phyloP scores from a whole-genome alignment of 2,329 filamentous ascomycete species.

The Fonsecaea pugnacius region DNA sequence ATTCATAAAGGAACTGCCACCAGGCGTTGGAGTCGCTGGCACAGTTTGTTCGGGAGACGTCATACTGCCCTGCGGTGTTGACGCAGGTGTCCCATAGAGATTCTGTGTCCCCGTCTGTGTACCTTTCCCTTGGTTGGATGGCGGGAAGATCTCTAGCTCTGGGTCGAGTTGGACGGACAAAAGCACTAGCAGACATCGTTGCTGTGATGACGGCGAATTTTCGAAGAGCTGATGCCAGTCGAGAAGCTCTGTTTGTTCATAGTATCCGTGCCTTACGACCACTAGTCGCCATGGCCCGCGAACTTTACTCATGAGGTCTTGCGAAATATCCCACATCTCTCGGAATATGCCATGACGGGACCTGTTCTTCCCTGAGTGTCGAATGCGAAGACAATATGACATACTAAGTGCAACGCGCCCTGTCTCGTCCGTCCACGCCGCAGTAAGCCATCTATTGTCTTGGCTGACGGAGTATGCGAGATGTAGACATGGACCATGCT shows the following conservation, averaged over 20 bases:
- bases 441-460: constrained; percentile 63
- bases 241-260: constrained; percentile 58
- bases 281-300: constrained; percentile 61
- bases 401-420: constrained; percentile 59
- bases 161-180: constrained; percentile 29
- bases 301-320: constrained; percentile 58
- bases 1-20: constrained; percentile 30
- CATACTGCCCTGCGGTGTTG: constrained; percentile 36
- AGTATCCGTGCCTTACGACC: constrained; percentile 57
- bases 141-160: constrained; percentile 20
- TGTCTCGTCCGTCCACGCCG: constrained; percentile 63
- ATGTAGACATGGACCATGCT: constrained; percentile 63
- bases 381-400: constrained; percentile 57
- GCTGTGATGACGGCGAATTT: constrained; percentile 11
- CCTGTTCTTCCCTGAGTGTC: constrained; percentile 34
- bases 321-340: constrained; percentile 63
- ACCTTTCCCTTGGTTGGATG: constrained; percentile 6
- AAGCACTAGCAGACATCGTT: constrained; percentile 27
- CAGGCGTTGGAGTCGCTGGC: constrained; percentile 44
- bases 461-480: constrained; percentile 61
- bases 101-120: constrained; percentile 19
- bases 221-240: constrained; percentile 35
- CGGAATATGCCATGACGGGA: constrained; percentile 56
- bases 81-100: constrained; percentile 36
- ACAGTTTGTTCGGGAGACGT: constrained; percentile 49